Conservation (phyloP, 2,329 filamentous ascomycete genomes). For the Eutypella sp. region DNA sequence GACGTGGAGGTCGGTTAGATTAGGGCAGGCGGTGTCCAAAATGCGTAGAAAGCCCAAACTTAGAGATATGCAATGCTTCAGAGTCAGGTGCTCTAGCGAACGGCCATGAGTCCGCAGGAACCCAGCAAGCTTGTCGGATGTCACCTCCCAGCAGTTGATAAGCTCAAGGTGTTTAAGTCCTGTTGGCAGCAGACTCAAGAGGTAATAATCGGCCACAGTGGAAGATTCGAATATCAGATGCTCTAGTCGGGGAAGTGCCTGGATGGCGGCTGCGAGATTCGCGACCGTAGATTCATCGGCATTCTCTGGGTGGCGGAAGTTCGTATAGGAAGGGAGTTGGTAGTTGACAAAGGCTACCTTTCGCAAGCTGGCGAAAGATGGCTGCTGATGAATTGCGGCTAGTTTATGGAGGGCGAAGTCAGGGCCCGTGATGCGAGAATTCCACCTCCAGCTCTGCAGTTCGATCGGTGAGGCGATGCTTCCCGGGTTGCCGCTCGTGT, state of each 20-base stretch:
- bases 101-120: conserved; percentile 66
- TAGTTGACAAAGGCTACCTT: conserved; percentile 60
- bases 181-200: conserved; percentile 65
- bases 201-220: conserved; percentile 60
- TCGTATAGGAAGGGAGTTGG: conserved; percentile 45
- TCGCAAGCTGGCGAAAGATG: conserved; percentile 52
- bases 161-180: conserved; percentile 65
- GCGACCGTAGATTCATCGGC: conserved; percentile 26
- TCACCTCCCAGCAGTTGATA: conserved; percentile 73
- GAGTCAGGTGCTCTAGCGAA: conserved; percentile 59
- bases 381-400: conserved; percentile 45
- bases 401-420: conserved; percentile 46
- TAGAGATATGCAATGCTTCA: conserved; percentile 76
- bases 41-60: conserved; percentile 68
- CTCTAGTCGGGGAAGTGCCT: conserved; percentile 56
- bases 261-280: conserved; percentile 41
- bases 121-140: conserved; percentile 56
- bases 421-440: conserved; percentile 46
- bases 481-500: conserved; percentile 37
- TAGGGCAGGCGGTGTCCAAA: conserved; percentile 63
- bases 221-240: conserved; percentile 72
- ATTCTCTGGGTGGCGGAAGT: conserved; percentile 13
- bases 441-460: conserved; percentile 59
- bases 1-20: conserved; percentile 65
- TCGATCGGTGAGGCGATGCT: conserved; percentile 28